Percentiles rank a stretch among this genome's conserved stretches.
Conservation (phyloP, 768 basidiomycete genomes). For the Suillus ampliporus region DNA sequence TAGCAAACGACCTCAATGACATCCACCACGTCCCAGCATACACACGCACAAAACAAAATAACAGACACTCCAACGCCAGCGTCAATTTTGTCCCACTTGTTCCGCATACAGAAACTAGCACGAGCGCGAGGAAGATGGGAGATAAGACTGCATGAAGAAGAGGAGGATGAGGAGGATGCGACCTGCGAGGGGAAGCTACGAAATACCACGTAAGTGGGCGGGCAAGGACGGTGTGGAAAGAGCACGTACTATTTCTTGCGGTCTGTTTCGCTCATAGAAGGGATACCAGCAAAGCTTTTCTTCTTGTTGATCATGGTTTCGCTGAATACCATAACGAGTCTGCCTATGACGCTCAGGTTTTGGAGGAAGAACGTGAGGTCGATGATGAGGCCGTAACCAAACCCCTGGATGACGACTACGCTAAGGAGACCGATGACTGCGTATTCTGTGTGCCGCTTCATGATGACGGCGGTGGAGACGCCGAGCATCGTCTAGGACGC, state of each 20-base stretch:
- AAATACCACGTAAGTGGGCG: slow-evolving; percentile 9
- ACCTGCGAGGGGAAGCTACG: slow-evolving; percentile 91
- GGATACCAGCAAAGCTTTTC: slow-evolving; percentile 89
- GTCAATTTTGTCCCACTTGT: slow-evolving; percentile 73
- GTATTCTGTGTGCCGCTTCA: slow-evolving; percentile 86
- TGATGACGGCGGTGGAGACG: slow-evolving; percentile 85
- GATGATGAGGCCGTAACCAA: slow-evolving; percentile 99
- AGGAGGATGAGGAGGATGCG: slow-evolving; percentile 98
- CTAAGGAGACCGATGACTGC: slow-evolving; percentile 88
- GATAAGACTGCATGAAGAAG: slow-evolving; percentile 82
- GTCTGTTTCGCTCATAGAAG: slow-evolving; percentile 90
- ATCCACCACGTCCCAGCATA: slow-evolving; percentile 83
- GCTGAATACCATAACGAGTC: slow-evolving; percentile 98
- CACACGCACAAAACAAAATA: slow-evolving; percentile 46
- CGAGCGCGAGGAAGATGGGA: slow-evolving; percentile 23
- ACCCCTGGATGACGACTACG: slow-evolving; percentile 94
- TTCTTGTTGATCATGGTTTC: slow-evolving; percentile 91
- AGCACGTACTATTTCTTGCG: slow-evolving; percentile 93
- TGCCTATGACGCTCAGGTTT: slow-evolving; percentile 96
- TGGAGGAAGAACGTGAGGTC: slow-evolving; percentile 99
- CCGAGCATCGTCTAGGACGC: slow-evolving; percentile 79
- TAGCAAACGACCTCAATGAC: slow-evolving; percentile 87
- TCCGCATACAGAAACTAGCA: slow-evolving; percentile 40
- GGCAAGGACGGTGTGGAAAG: not conserved
- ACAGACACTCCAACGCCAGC: slow-evolving; percentile 47